Base-by-base conservation (phyloP, 352 stramenopile species). In the Globisporangium sylvaticum region DNA sequence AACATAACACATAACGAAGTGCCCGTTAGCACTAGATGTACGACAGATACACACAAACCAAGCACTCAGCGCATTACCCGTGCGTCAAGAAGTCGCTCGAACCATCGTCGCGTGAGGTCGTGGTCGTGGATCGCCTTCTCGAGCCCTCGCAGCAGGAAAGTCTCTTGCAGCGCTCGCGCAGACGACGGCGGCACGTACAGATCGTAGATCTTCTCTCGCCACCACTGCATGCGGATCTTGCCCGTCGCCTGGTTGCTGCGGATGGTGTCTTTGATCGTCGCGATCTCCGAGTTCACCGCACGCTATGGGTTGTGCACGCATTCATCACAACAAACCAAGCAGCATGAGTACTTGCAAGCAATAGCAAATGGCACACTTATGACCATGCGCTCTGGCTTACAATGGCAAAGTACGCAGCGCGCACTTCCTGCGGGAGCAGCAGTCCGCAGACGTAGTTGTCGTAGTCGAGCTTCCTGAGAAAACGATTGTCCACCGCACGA, bases 161-260 rank as follows among this genome's bases (percentile, higher is more conserved):
- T 93, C 37, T 89, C 78, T 4, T 74, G 71, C 37, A 65, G 63
- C n/a, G 66, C 42, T 4, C 54, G n/a, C 15, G 29, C 62, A 15
- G 65, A 66, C 0, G 63, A 31, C 61, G 24, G 42, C 46, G 68
- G 27, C 20, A 73, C 73, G 68, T 93, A 95, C 64, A 96, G 64
- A 53, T 87, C 78, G 60, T 85, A 81, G 62, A 97, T 88, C 8
- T 77, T 76, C 58, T 98, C 87, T 22, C 90, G 81, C 92, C 92
- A 98, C 92, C 92, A 98, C 64, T 97, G 91, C 74, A 97, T 88
- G 62, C 92, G 88, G 76, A 98, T 95, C 67, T 91, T 94, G 64
- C 89, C 92, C 12, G 90, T 88, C 59, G 79, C 77, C 12, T 87
- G 76, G 64, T 97, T 98, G 55, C 69, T 94, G 58, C 90, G 82